A percentile compares a stretch with the other conserved stretches of the same genome.
Conservation (phyloP, 1,139 yeast genomes). For the Candida freyschussii region DNA sequence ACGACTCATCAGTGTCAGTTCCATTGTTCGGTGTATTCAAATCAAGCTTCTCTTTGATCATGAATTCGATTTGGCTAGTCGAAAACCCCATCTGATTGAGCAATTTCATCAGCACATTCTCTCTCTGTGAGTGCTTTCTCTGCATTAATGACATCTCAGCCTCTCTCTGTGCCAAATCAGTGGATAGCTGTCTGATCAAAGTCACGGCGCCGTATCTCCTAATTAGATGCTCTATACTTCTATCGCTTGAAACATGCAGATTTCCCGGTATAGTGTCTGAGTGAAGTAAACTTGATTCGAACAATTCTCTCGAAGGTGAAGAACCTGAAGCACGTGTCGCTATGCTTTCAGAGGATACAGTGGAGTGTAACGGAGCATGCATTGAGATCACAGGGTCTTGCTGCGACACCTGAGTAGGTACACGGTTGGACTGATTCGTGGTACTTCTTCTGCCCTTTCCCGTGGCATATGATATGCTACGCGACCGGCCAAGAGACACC, state of each 20-base stretch:
- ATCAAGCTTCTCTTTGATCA: conserved; percentile 24
- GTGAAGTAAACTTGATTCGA: conserved; percentile 4
- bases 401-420: conserved; percentile 1
- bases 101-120: conserved; percentile 39
- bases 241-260: conserved; percentile 29
- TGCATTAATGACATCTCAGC: conserved; percentile 40
- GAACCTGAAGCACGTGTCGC: conserved; percentile 5
- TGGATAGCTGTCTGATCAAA: conserved; percentile 44
- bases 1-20: conserved; percentile 5
- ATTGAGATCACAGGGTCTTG: background rate
- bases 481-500: conserved; percentile 12
- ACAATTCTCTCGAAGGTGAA: conserved; percentile 4
- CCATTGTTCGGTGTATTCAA: background rate
- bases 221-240: conserved; percentile 34
- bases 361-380: conserved; percentile 20
- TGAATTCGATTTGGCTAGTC: conserved; percentile 39
- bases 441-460: conserved; percentile 7
- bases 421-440: conserved; percentile 1
- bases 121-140: conserved; percentile 39
- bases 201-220: conserved; percentile 38
- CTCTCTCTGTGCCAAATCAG: conserved; percentile 46
- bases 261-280: conserved; percentile 32
- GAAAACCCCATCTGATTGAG: conserved; percentile 44
- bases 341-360: conserved; percentile 13
- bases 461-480: conserved; percentile 14